Conservation (phyloP, 176 grass and related monocot species). For the Musa troglodytarum region DNA sequence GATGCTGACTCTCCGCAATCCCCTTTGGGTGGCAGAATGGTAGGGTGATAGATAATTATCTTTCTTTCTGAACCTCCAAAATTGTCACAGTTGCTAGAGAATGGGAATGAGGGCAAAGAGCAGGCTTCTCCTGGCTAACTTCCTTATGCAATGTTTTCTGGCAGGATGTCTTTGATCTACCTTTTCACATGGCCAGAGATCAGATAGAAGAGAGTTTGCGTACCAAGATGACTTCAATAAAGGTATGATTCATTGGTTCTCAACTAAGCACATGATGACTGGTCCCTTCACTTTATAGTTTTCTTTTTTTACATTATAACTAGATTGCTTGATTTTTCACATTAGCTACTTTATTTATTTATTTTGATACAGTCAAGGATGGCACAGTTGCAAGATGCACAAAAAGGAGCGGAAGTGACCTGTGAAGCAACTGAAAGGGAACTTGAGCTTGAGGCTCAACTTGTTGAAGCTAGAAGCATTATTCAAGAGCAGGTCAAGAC, state of each 20-base stretch:
- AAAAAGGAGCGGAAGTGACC: constrained; percentile 95
- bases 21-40: constrained; percentile 76
- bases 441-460: constrained; percentile 97
- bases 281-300: neutral
- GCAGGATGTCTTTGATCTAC: constrained; percentile 95
- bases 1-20: constrained; percentile 71
- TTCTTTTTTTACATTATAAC: constrained; percentile 7
- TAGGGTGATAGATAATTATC: constrained; percentile 29
- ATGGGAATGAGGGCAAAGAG: too few relatives aligned
- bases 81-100: neutral
- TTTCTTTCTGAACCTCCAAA: neutral
- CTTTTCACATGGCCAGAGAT: constrained; percentile 99
- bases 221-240: constrained; percentile 98
- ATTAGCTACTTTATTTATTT: neutral
- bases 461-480: constrained; percentile 99
- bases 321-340: constrained; percentile 1
- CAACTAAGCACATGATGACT: neutral
- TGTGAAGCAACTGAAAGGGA: constrained; percentile 92
- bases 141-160: constrained; percentile 1
- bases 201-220: constrained; percentile 99
- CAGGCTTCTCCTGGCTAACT: neutral
- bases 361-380: constrained; percentile 51
- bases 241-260: constrained; percentile 33
- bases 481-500: constrained; percentile 85
- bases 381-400: constrained; percentile 95